Conservation (phyloP, 1,284 basidiomycete species). For the Irpex lacteus region DNA sequence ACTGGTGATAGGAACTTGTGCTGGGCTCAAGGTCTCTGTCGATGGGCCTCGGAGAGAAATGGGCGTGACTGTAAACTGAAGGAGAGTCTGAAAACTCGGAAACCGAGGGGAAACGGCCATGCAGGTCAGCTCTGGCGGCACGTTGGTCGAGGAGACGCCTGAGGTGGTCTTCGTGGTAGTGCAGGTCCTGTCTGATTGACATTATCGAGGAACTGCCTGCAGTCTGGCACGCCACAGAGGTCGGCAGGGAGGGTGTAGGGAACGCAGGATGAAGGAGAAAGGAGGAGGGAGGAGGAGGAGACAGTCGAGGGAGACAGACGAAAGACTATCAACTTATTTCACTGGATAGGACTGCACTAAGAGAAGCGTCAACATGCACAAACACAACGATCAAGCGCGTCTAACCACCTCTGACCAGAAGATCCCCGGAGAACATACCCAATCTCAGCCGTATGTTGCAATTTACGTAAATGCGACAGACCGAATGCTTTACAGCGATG, state of each 20-base stretch:
- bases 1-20: constrained; percentile 27
- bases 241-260: constrained; percentile 17
- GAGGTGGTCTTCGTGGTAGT: constrained; percentile 40
- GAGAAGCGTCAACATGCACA: constrained; percentile 8
- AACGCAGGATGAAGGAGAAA: constrained; percentile 12
- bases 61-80: constrained; percentile 60
- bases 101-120: constrained; percentile 48
- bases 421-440: neutral
- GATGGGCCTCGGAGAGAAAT: constrained; percentile 48
- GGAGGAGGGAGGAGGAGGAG: constrained; percentile 10
- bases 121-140: constrained; percentile 43
- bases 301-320: constrained; percentile 6
- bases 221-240: constrained; percentile 15
- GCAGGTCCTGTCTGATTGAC: constrained; percentile 25
- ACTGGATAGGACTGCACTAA: neutral
- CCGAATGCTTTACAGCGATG: too few species aligned
- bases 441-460: neutral
- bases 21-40: constrained; percentile 27
- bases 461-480: too few species aligned
- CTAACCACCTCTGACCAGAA: neutral
- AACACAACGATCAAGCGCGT: constrained; percentile 4
- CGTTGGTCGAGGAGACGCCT: constrained; percentile 54
- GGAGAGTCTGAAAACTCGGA: constrained; percentile 63
- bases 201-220: constrained; percentile 24
- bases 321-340: neutral